Conservation (phyloP, 257 asterid species). For the Ballota nigra region DNA sequence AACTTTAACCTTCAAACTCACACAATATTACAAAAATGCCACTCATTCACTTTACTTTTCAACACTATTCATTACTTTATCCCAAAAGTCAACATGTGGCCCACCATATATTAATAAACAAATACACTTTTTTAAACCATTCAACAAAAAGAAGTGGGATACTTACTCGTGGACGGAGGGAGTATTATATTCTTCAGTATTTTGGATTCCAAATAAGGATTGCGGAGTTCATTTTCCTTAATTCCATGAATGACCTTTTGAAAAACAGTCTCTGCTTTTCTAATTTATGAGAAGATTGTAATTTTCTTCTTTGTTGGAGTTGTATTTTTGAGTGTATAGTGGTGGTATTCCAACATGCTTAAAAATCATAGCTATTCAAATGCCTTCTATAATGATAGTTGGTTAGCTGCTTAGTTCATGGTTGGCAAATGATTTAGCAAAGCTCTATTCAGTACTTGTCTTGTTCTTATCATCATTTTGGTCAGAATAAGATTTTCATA, state of each 20-base stretch:
- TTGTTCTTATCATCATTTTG: background rate
- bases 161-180: too few relatives aligned
- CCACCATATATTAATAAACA: too few relatives aligned
- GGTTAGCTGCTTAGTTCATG: background rate
- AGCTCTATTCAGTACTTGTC: background rate
- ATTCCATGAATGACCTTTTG: background rate
- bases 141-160: too few relatives aligned
- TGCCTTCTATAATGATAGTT: background rate
- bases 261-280: background rate
- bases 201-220: too few relatives aligned
- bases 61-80: too few relatives aligned
- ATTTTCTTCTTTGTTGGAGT: background rate
- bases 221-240: slow-evolving; percentile 10
- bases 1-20: too few relatives aligned
- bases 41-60: too few relatives aligned
- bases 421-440: background rate
- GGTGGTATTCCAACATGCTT: background rate
- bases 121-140: too few relatives aligned
- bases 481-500: slow-evolving; percentile 11
- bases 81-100: too few relatives aligned
- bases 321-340: slow-evolving; percentile 1
- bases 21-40: too few relatives aligned
- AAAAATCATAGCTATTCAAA: background rate
- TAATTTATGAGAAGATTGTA: background rate
- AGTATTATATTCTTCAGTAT: too few relatives aligned